Evolutionary conservation across 75 land plant species (phyloP).

Genomic region (Cryptomeria japonica): DNA sequence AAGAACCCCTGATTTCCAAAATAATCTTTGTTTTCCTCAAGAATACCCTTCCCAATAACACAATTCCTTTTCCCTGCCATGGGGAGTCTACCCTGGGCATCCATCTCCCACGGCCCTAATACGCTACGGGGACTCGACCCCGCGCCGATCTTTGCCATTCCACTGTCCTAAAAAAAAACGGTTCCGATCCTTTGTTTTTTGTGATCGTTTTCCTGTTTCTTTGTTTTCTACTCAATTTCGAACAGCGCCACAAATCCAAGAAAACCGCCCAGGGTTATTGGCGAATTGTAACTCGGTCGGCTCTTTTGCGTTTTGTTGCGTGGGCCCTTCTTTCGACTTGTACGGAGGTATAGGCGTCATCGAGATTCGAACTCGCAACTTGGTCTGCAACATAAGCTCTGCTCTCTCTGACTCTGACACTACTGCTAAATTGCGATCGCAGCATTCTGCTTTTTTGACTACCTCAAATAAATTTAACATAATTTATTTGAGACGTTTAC

Average conservation of each 20-base stretch:
- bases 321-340: background rate
- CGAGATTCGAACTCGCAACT: conserved; percentile 12
- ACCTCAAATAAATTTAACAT: background rate
- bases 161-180: background rate
- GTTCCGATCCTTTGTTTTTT: background rate
- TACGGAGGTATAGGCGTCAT: background rate
- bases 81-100: background rate
- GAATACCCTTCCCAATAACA: background rate
- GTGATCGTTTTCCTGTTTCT: background rate
- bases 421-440: background rate
- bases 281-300: background rate
- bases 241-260: background rate
- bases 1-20: too few relatives aligned
- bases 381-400: background rate
- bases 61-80: background rate
- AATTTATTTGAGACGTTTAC: background rate
- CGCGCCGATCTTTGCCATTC: background rate
- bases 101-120: background rate
- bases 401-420: background rate
- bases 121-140: conserved; percentile 12
- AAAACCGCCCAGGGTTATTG: background rate
- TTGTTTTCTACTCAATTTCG: background rate
- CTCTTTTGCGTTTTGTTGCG: background rate
- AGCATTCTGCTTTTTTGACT: background rate
- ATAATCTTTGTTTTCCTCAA: background rate